These are phyloP conservation scores for Paraurostyla sp. DNA, from an alignment of 73 alveolate species.

Conservation along the genomic window DNA sequence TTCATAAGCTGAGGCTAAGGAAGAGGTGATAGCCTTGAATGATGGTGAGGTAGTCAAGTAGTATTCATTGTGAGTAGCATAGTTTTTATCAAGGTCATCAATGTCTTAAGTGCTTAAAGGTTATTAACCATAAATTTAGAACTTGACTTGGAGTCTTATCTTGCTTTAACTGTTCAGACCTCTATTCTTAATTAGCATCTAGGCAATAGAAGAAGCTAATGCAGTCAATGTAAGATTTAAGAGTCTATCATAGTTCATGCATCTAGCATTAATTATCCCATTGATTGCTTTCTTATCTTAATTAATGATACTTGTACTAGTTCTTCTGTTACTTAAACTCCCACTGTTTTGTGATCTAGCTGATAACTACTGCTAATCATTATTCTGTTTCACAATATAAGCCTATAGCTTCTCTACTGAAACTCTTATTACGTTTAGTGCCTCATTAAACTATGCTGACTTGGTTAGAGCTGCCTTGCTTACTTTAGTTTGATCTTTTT, in stretches of 20 bases:
- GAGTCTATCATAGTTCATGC: not conserved
- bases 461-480: not conserved
- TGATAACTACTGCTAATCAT: too few relatives aligned
- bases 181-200: conserved; percentile 1
- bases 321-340: not conserved
- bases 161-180: not conserved
- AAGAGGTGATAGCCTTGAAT: not conserved
- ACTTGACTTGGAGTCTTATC: not conserved
- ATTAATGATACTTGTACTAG: not conserved
- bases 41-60: not conserved
- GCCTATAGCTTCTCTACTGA: not conserved
- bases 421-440: not conserved
- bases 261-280: not conserved
- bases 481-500: not conserved
- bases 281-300: not conserved
- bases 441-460: not conserved
- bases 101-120: not conserved
- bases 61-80: conserved; percentile 17
- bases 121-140: conserved; percentile 9
- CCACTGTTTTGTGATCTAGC: conserved; percentile 11
- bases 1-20: not conserved
- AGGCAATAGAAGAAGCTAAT: not conserved
- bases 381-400: conserved; percentile 10
- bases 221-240: not conserved
- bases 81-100: not conserved